These are phyloP conservation scores for Wickerhamomyces bovis DNA, from an alignment of 805 yeast genomes.

Conservation along the genomic window DNA sequence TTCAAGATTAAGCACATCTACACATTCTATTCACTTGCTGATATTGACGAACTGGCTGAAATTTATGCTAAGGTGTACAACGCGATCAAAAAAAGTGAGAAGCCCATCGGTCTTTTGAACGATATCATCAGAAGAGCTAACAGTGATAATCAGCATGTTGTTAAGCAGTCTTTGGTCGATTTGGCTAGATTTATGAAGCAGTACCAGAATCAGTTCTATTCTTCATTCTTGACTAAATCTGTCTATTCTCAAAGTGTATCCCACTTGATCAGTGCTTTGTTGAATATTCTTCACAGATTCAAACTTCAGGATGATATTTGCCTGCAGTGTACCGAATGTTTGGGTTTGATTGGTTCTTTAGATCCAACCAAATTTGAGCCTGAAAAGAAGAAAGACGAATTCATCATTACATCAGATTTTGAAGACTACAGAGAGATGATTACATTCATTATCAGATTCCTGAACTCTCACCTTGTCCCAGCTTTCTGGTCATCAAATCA, in stretches of 20 bases:
- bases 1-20: constrained; percentile 38
- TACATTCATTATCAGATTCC: constrained; percentile 55
- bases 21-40: constrained; percentile 49
- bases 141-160: constrained; percentile 64
- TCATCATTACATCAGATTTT: constrained; percentile 56
- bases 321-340: constrained; percentile 55
- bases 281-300: constrained; percentile 53
- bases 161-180: constrained; percentile 65
- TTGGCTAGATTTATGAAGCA: constrained; percentile 46
- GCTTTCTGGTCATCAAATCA: constrained; percentile 87
- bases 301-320: constrained; percentile 46
- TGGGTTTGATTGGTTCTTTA: constrained; percentile 72
- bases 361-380: constrained; percentile 55
- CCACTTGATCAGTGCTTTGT: constrained; percentile 42
- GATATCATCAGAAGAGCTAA: constrained; percentile 52
- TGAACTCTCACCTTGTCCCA: constrained; percentile 69
- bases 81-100: constrained; percentile 26
- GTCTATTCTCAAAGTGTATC: constrained; percentile 32
- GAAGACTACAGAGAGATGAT: constrained; percentile 55
- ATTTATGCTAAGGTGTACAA: constrained; percentile 25
- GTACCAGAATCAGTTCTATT: constrained; percentile 45
- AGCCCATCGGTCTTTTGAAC: constrained; percentile 33
- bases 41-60: constrained; percentile 32
- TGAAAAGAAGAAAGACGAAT: constrained; percentile 32
- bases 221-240: constrained; percentile 33